phyloP scores from a whole-genome alignment of 139 green algal species.

The Volvox reticuliferus region DNA sequence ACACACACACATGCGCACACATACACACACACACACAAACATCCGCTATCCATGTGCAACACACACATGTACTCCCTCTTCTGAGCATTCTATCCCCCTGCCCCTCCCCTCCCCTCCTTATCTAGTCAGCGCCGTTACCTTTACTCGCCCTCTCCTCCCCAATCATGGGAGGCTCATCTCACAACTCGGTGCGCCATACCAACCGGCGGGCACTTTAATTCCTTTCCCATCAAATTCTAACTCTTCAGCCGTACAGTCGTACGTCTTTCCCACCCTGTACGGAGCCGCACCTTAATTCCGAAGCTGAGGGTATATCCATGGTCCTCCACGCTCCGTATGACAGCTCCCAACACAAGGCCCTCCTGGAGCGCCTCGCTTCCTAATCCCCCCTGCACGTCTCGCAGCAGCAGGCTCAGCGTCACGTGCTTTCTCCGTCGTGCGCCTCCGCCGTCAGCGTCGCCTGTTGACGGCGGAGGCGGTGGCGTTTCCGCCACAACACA shows the following conservation, averaged over 20 bases:
- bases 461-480: neutral
- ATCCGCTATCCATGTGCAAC: too few species aligned
- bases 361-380: neutral
- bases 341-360: constrained; percentile 10
- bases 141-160: neutral
- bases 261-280: too few species aligned
- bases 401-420: constrained; percentile 59
- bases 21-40: too few species aligned
- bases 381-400: constrained; percentile 42
- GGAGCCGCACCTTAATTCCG: constrained; percentile 85
- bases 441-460: neutral
- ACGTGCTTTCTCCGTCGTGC: constrained; percentile 70
- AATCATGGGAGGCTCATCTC: neutral
- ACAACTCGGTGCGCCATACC: neutral
- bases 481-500: constrained; percentile 63
- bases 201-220: neutral
- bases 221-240: neutral
- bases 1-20: too few species aligned
- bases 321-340: constrained; percentile 81
- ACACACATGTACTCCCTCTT: too few species aligned
- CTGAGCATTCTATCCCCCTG: too few species aligned
- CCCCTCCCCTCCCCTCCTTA: neutral
- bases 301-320: constrained; percentile 89
- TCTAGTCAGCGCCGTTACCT: too few species aligned
- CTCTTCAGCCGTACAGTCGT: neutral